Evolutionary conservation across 257 asterid species (phyloP), one percentile per base, ranked within the genome.

Genomic region (Sherardia arvensis): DNA sequence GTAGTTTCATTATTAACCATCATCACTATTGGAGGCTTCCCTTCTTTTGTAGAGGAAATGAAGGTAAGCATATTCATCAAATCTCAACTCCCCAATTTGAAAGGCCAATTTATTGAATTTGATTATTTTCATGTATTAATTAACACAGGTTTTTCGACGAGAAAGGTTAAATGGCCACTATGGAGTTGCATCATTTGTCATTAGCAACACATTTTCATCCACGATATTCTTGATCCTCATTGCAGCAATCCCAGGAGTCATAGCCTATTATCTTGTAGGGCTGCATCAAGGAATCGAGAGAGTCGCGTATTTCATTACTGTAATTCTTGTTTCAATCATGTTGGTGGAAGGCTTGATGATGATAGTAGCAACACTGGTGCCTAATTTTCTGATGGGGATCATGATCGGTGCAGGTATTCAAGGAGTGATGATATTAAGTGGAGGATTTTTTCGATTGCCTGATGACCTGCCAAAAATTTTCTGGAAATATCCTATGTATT

Each of bases 301-400:
- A 25, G 80, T 86, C 32, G 1, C 23, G 0, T 86, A 73, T 82
- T 86, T 83, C 72, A 65, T 40, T 0, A 4, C 65, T 21, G 69
- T 81, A 10, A 86, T 86, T 15, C 70, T 79, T 23, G 68, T 80
- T 5, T 81, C 86, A 69, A 80, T 83, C 77, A 74, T 81, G 88
- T 66, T 86, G 32, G 87, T 86, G n/a, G 94, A 86, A 80, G 82
- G 86, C 73, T 66, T 86, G 11, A 81, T 86, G 94, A 86, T 86
- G 88, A 76, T 79, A 4, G 88, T 86, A 2, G 88, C 88, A 0
- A 66, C 77, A 59, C 26, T 86, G 20, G 82, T 84, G 66, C 91
- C 94, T 4, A 84, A 84, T 73, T 84, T 86, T 71, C 84, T 83
- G 29, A 65, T 80, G 64, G 86, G 85, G 17, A 74, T 83, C 2